Evolutionary conservation across 495 filamentous ascomycete species (phyloP).

Genomic region (Penicillium desertorum): DNA sequence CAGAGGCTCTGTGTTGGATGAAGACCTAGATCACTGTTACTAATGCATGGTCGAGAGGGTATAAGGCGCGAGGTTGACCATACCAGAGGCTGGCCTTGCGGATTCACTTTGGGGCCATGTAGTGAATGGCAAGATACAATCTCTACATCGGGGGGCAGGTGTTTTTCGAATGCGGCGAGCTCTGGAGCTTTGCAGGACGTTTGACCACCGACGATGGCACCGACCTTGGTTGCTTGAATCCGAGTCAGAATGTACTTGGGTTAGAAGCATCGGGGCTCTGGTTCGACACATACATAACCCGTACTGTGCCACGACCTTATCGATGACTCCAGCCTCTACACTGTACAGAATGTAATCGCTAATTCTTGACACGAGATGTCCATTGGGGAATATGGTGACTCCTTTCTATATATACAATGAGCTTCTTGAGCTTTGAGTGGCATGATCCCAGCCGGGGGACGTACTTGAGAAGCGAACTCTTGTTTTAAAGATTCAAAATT

Average conservation of each 20-base stretch:
- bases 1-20: constrained; percentile 86
- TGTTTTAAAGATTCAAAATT: constrained; percentile 71
- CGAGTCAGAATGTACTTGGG: constrained; percentile 30
- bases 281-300: constrained; percentile 75
- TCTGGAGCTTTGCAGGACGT: constrained; percentile 98
- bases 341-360: constrained; percentile 98
- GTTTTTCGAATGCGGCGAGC: constrained; percentile 85
- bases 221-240: constrained; percentile 78
- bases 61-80: constrained; percentile 13
- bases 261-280: constrained; percentile 8
- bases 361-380: constrained; percentile 87
- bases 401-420: constrained; percentile 47
- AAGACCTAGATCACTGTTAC: constrained; percentile 56
- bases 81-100: constrained; percentile 83
- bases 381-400: constrained; percentile 75
- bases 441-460: constrained; percentile 39
- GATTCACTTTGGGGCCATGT: constrained; percentile 88
- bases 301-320: constrained; percentile 77
- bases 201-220: constrained; percentile 94
- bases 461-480: constrained; percentile 76
- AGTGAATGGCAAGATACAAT: constrained; percentile 97
- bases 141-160: constrained; percentile 84
- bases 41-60: constrained; percentile 8
- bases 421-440: constrained; percentile 33
- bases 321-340: constrained; percentile 90